Percentiles rank a stretch among this genome's conserved stretches.
Conservation (phyloP, 768 basidiomycete species). For the Antrodiella citrinella region DNA sequence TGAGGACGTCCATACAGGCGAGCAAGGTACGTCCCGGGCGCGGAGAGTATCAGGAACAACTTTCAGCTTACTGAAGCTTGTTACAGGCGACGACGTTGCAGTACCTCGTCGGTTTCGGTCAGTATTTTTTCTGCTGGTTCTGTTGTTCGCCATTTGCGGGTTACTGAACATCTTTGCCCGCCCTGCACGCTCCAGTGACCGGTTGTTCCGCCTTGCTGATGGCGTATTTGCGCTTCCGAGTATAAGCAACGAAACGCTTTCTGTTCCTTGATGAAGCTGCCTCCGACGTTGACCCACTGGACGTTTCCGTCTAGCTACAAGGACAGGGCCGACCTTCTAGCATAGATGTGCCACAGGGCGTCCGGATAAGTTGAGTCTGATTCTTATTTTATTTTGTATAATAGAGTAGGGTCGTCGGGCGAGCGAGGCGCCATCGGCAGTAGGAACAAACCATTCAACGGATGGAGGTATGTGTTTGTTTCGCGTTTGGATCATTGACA, state of each 20-base stretch:
- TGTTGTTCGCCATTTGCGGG: too few relatives aligned
- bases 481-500: too few relatives aligned
- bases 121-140: constrained; percentile 22
- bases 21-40: constrained; percentile 51
- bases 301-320: too few relatives aligned
- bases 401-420: too few relatives aligned
- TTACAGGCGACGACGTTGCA: constrained; percentile 74
- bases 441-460: not conserved
- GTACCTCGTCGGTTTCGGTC: constrained; percentile 83
- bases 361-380: too few relatives aligned
- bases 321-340: too few relatives aligned
- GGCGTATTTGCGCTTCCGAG: constrained; percentile 75
- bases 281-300: too few relatives aligned
- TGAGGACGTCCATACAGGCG: constrained; percentile 77
- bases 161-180: not conserved
- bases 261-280: not conserved
- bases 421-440: not conserved
- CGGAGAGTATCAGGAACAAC: too few relatives aligned
- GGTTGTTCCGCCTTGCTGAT: constrained; percentile 81
- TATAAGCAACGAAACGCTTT: constrained; percentile 13
- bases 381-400: too few relatives aligned
- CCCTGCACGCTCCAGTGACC: constrained; percentile 46
- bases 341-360: too few relatives aligned
- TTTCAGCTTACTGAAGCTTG: too few relatives aligned
- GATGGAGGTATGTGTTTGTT: not conserved